phyloP scores from a whole-genome alignment of 2,329 filamentous ascomycete genomes.

The Xylariaceae sp. region DNA sequence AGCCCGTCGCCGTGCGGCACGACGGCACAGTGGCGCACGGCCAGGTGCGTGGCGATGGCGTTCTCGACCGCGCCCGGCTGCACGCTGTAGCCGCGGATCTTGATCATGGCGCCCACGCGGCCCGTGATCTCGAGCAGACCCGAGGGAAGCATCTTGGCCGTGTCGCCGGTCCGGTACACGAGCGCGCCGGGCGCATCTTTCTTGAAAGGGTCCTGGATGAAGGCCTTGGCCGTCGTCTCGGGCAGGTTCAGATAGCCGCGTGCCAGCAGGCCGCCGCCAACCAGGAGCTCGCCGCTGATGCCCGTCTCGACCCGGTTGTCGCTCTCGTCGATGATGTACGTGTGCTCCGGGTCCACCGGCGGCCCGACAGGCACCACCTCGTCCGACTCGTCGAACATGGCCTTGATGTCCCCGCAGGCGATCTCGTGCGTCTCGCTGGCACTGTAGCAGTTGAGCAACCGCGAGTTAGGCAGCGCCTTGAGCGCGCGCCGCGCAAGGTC shows the following conservation, averaged over 20 bases:
- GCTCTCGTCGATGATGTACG: constrained; percentile 65
- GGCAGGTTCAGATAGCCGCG: constrained; percentile 74
- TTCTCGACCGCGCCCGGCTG: constrained; percentile 71
- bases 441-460: constrained; percentile 73
- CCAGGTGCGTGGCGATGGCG: constrained; percentile 60
- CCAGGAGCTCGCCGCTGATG: constrained; percentile 62
- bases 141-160: constrained; percentile 57
- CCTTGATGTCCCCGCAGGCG: constrained; percentile 65
- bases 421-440: constrained; percentile 78
- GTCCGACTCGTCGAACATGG: constrained; percentile 55
- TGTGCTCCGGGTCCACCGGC: constrained; percentile 58
- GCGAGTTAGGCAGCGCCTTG: constrained; percentile 58
- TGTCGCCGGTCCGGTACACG: constrained; percentile 70
- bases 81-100: constrained; percentile 70
- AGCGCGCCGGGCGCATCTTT: constrained; percentile 49
- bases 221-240: constrained; percentile 67
- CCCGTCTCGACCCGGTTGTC: constrained; percentile 57
- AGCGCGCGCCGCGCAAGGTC: constrained; percentile 64
- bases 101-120: constrained; percentile 72
- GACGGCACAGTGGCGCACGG: constrained; percentile 65
- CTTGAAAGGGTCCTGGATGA: constrained; percentile 59
- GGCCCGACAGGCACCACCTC: constrained; percentile 68
- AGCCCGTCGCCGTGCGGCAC: constrained; percentile 68
- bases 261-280: constrained; percentile 67
- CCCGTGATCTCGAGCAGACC: constrained; percentile 69